Base-by-base conservation (phyloP, 1,284 basidiomycete species). In the Xerocomus nothofagi region DNA sequence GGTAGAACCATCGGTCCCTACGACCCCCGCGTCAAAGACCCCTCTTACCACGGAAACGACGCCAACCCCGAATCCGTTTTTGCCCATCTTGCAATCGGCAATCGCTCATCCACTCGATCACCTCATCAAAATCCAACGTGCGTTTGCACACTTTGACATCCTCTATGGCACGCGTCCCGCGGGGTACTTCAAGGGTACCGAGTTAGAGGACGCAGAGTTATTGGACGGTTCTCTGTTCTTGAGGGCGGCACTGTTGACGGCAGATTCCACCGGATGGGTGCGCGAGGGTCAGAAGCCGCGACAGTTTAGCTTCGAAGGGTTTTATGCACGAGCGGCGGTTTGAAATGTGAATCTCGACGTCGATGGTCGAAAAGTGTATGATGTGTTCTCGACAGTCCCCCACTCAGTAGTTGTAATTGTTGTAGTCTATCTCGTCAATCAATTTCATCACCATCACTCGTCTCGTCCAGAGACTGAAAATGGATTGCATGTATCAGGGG, bases 141-240 rank as follows among this genome's bases (percentile, higher is more conserved):
- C 71, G 0, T 60, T 71, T 31, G 58, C 63, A 0, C 71, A 71
- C 47, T 71, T 57, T 43, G 44, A 63, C 33, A 46, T 50, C 12
- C 17, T 70, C 0, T 72, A 71, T 9, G 69, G 68, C 1, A 55
- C 23, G 5, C 63, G 59, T 9, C 51, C 56, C 0, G 56, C 55
- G 1, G 66, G 70, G 3, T 66, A 68, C 30, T 71, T 70, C 32
- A 58, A 48, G 21, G 64, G 51, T 0, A 78, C 76, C 1, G 78
- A 80, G 53, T 47, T 70, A 29, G 57, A 58, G 27, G 70, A 44
- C 0, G 65, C 65, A 0, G 69, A 52, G 15, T 30, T 59, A 0
- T 38, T 72, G 17, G 71, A 71, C 15, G 70, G 70, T 15, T 57
- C 65, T 5, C 14, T 70, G 23, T 70, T 70, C 47, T 23, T 71